Percentiles rank a stretch among this genome's conserved stretches.
phyloP scores from a whole-genome alignment of 2,329 filamentous ascomycete genomes.

The Onygenales sp. region DNA sequence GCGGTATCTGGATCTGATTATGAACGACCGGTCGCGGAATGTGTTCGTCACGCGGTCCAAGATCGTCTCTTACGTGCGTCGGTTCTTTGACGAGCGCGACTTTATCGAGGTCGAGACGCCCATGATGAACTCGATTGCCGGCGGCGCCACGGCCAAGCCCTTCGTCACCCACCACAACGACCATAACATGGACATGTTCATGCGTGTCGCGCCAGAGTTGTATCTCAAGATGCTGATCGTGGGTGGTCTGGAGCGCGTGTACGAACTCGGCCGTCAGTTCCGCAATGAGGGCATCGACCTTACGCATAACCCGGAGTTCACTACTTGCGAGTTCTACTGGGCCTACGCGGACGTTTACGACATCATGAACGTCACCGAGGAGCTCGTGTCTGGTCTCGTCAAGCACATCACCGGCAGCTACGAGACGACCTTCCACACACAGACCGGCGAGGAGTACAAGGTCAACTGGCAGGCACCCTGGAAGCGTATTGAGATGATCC shows the following conservation, averaged over 20 bases:
- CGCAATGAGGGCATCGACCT: constrained; percentile 85
- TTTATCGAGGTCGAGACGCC: constrained; percentile 95
- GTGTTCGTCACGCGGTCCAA: constrained; percentile 78
- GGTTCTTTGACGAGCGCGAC: constrained; percentile 76
- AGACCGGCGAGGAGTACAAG: constrained; percentile 74
- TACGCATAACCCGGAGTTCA: constrained; percentile 98
- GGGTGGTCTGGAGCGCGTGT: constrained; percentile 87
- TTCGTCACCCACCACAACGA: constrained; percentile 97
- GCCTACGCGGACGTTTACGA: constrained; percentile 90
- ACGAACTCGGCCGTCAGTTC: constrained; percentile 93
- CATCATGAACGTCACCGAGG: constrained; percentile 82
- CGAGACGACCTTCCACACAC: constrained; percentile 76
- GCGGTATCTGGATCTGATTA: constrained; percentile 90
- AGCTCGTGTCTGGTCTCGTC: constrained; percentile 81
- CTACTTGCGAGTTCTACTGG: constrained; percentile 94
- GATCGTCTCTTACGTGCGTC: constrained; percentile 80
- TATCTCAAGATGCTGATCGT: constrained; percentile 96
- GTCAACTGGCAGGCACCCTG: constrained; percentile 97
- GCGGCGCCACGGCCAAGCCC: constrained; percentile 88
- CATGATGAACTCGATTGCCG: constrained; percentile 93
- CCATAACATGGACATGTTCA: constrained; percentile 84
- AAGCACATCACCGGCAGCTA: constrained; percentile 81
- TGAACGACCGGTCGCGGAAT: constrained; percentile 80
- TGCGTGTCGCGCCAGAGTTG: constrained; percentile 89
- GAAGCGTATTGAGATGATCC: constrained; percentile 92